Base-by-base conservation (phyloP, 139 green algal species). In the Ostreobium quekettii region DNA sequence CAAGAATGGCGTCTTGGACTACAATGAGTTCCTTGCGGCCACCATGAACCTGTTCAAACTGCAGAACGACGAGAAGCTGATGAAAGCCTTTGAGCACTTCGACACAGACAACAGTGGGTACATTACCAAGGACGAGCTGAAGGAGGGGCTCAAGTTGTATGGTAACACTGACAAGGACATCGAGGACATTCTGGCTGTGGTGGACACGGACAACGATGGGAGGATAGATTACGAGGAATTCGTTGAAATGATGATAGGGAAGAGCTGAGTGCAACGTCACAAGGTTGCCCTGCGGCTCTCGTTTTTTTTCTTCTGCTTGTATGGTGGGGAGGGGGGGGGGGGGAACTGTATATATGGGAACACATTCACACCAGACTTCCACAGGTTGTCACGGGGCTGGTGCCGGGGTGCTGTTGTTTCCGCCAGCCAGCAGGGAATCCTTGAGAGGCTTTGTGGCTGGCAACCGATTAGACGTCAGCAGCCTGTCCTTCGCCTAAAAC, bases 1-100 rank as follows among this genome's bases (percentile, higher is more conserved):
- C 61, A 75, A 75, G 57, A 78, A 80, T 69, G 61, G 48, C 31
- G 66, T 60, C 31, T n/a, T 53, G 15, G 67, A 73, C 29, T 76
- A 97, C 72, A 83, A 95, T 49, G 87, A 95, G 76, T 95, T 93
- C 71, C 36, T 95, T 37, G 88, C 90, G 0, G 83, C 89, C 73
- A 97, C 90, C 22, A 73, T 97, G 56, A 82, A 90, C 76, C 67
- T 85, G 49, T 82, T 77, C 63, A 88, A 95, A 71, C 71, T 97
- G 42, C 76, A 86, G 64, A 85, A 80, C 39, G 86, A 91, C 56
- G 89, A 95, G 32, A 83, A 85, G 80, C 80, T 96, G 75, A 72
- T 82, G 26, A 67, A 66, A 7, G 90, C 87, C 1, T 96, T 96
- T 72, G 57, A 78, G 61, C 70, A 89, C 69, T 95, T 95, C 82